These are phyloP conservation scores for Saccharomyces hybrid DNA, from an alignment of 1,139 yeast species.

Conservation along the genomic window DNA sequence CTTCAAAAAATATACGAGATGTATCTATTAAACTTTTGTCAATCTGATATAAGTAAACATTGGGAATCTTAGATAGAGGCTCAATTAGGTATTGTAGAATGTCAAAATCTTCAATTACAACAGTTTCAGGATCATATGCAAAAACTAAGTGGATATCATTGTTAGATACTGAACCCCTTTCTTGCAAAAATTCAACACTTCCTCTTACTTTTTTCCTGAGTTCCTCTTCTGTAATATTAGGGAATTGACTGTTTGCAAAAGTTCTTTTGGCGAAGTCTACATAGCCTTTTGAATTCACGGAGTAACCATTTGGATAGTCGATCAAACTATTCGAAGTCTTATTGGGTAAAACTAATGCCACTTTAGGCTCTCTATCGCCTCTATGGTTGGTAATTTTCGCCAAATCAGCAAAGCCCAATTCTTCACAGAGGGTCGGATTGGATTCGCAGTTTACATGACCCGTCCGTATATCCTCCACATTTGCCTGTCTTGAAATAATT, in stretches of 20 bases:
- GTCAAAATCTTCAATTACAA: slow-evolving; percentile 52
- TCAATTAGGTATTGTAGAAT: slow-evolving; percentile 54
- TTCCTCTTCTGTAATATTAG: slow-evolving; percentile 29
- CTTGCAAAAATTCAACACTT: slow-evolving; percentile 2
- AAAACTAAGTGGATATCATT: slow-evolving; percentile 46
- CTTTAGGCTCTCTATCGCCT: slow-evolving; percentile 29
- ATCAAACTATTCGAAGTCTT: slow-evolving; percentile 27
- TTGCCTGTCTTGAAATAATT: slow-evolving; percentile 43
- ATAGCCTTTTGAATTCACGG: slow-evolving; percentile 9
- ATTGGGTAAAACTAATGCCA: slow-evolving; percentile 37
- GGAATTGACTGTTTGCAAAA: slow-evolving; percentile 31
- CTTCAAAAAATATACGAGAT: slow-evolving; percentile 36
- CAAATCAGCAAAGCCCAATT: slow-evolving; percentile 39
- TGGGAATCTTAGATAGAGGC: slow-evolving; percentile 49
- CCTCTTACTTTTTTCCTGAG: slow-evolving; percentile 7
- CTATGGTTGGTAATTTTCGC: neutral
- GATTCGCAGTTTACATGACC: slow-evolving; percentile 55
- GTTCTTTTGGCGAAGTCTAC: slow-evolving; percentile 36
- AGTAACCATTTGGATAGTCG: slow-evolving; percentile 12
- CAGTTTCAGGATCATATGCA: slow-evolving; percentile 45
- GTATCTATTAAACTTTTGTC: slow-evolving; percentile 41
- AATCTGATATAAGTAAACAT: slow-evolving; percentile 48
- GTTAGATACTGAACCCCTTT: slow-evolving; percentile 30
- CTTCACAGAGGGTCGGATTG: slow-evolving; percentile 43
- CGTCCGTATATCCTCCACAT: slow-evolving; percentile 35